Evolutionary conservation across 164 flowering plant genomes (phyloP).

Genomic region (Stephania cephalantha): DNA sequence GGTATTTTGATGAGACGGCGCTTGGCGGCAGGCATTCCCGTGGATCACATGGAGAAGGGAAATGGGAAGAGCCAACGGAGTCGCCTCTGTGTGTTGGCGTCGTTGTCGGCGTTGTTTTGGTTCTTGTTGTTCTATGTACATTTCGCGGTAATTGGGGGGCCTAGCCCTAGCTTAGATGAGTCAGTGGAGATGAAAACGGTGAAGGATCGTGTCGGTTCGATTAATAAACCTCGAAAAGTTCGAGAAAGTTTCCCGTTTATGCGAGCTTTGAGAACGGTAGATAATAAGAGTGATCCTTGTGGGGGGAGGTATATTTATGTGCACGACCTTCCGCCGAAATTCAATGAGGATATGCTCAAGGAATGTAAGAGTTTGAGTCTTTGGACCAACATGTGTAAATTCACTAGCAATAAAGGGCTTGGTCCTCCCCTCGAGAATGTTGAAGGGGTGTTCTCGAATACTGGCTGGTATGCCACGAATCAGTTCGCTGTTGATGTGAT

Average conservation of each 20-base stretch:
- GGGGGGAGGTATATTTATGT: constrained; percentile 91
- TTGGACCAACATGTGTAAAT: constrained; percentile 94
- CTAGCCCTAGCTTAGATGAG: constrained; percentile 27
- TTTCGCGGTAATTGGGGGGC: constrained; percentile 49
- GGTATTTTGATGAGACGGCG: constrained; percentile 60
- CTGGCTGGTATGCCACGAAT: constrained; percentile 87
- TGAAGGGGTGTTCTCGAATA: constrained; percentile 67
- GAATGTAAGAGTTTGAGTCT: constrained; percentile 63
- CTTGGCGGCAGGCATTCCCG: constrained; percentile 18
- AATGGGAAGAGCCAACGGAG: constrained; percentile 41
- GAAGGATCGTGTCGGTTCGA: neutral
- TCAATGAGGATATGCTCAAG: constrained; percentile 86
- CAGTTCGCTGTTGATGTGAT: constrained; percentile 93
- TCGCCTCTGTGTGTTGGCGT: constrained; percentile 52
- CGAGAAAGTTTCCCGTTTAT: constrained; percentile 38
- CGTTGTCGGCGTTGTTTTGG: constrained; percentile 68
- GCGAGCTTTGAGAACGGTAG: constrained; percentile 60
- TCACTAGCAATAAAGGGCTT: constrained; percentile 69
- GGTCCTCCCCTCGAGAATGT: constrained; percentile 81
- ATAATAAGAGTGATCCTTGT: constrained; percentile 87
- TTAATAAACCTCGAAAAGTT: neutral
- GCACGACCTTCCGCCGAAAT: constrained; percentile 74
- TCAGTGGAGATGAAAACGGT: constrained; percentile 1
- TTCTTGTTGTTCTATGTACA: constrained; percentile 64
- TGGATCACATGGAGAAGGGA: constrained; percentile 63